These are phyloP conservation scores for Haplosporangium sp. DNA, from an alignment of 371 early-diverging fungal species.

Conservation along the genomic window DNA sequence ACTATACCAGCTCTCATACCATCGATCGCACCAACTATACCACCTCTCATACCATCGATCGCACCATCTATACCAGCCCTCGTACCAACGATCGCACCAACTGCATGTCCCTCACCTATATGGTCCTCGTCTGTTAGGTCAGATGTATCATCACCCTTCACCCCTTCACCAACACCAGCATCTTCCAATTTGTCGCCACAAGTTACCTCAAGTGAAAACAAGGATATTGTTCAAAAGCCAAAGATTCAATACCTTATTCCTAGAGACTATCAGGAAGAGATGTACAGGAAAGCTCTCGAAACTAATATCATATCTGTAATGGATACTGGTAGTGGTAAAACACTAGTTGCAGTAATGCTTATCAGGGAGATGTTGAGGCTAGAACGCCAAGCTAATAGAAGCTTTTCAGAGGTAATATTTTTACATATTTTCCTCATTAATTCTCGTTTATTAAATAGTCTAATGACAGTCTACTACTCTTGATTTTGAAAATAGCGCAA, in stretches of 20 bases:
- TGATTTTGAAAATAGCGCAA: slow-evolving; percentile 14
- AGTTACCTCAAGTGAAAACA: too few relatives aligned
- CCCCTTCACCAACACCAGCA: too few relatives aligned
- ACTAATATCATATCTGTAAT: slow-evolving; percentile 89
- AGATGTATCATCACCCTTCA: too few relatives aligned
- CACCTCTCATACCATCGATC: too few relatives aligned
- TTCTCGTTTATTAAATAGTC: neutral
- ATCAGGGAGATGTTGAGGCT: slow-evolving; percentile 74
- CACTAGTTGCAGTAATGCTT: slow-evolving; percentile 87
- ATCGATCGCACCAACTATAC: too few relatives aligned
- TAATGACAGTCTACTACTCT: neutral
- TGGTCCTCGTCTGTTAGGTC: too few relatives aligned
- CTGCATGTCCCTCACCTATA: too few relatives aligned
- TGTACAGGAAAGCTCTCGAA: slow-evolving; percentile 73
- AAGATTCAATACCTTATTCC: slow-evolving; percentile 58
- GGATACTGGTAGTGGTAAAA: slow-evolving; percentile 96
- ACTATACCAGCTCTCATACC: too few relatives aligned
- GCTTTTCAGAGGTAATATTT: slow-evolving; percentile 53
- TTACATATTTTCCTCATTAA: neutral
- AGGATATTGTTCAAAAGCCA: neutral
- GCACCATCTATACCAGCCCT: too few relatives aligned
- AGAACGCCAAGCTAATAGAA: slow-evolving; percentile 55
- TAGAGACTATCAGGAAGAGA: slow-evolving; percentile 83
- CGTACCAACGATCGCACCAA: too few relatives aligned
- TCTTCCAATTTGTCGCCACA: too few relatives aligned